Evolutionary conservation across 2,329 filamentous ascomycete genomes (phyloP).

Genomic region (Penicillium nordicum): DNA sequence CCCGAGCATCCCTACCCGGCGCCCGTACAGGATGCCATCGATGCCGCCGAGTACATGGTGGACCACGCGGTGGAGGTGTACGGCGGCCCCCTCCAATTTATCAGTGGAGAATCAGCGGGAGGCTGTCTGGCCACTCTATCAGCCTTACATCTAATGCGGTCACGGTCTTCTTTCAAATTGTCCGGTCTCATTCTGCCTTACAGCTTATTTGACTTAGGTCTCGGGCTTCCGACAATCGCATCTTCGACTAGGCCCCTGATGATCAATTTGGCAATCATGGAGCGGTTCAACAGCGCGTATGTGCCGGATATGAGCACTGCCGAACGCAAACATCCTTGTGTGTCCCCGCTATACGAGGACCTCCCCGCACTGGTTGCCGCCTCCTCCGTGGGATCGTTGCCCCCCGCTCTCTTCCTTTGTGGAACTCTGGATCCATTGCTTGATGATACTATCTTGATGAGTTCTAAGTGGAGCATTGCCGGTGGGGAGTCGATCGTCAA

Average conservation of each 20-base stretch:
- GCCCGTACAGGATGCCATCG: neutral
- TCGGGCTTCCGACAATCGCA: neutral
- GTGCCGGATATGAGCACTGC: neutral
- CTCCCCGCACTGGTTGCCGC: neutral
- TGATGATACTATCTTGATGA: constrained; percentile 54
- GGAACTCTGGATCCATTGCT: constrained; percentile 55
- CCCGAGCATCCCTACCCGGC: constrained; percentile 60
- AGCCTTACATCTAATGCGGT: neutral
- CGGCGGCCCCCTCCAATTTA: neutral
- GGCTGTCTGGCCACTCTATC: neutral
- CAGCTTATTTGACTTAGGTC: neutral
- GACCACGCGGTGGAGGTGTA: neutral
- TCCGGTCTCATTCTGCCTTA: neutral
- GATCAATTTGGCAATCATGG: neutral
- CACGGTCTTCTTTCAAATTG: neutral
- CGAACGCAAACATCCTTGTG: neutral
- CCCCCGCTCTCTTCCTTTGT: constrained; percentile 46
- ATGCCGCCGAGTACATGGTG: neutral
- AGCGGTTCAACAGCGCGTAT: neutral
- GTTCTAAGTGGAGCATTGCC: constrained; percentile 52
- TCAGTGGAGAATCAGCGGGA: neutral
- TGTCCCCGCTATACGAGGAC: neutral
- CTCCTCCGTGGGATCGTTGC: neutral
- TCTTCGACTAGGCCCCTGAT: neutral
- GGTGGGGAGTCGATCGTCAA: constrained; percentile 52